Conservation (phyloP, 495 filamentous ascomycete genomes). For the Gamarada debralockiae region DNA sequence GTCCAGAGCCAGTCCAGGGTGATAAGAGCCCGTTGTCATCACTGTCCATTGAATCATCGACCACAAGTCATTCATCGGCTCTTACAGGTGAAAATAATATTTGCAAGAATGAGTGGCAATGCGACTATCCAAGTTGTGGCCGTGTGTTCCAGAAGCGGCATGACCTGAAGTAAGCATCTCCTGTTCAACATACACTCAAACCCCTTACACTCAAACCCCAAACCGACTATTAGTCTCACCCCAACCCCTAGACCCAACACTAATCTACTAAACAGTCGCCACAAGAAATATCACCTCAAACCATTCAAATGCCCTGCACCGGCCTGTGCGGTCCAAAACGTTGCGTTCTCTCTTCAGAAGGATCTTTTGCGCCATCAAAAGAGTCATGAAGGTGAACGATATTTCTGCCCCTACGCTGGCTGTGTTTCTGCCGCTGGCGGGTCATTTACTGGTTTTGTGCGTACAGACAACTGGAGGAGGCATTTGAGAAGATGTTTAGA, state of each 20-base stretch:
- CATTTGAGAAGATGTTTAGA: too few species aligned
- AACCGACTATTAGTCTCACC: too few species aligned
- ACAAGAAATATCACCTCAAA: constrained; percentile 1
- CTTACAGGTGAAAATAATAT: background rate
- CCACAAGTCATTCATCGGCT: background rate
- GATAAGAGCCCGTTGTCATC: background rate
- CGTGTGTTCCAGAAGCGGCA: background rate
- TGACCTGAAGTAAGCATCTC: constrained; percentile 3
- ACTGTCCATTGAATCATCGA: background rate
- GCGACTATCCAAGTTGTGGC: constrained; percentile 3
- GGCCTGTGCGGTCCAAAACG: background rate
- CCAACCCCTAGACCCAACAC: too few species aligned
- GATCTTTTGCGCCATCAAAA: background rate
- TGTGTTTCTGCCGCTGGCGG: background rate
- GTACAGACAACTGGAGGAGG: constrained; percentile 1
- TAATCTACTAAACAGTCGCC: background rate
- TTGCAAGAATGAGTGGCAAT: background rate
- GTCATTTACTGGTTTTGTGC: background rate
- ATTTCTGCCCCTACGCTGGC: background rate
- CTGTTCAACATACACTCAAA: background rate
- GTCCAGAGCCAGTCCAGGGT: background rate
- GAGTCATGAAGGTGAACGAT: background rate
- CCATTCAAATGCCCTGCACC: background rate
- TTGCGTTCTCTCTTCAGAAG: background rate
- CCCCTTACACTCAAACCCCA: background rate